Evolutionary conservation across 2,329 filamentous ascomycete species (phyloP), one percentile per base, ranked within the genome.

Genomic region (Paraconiothyrium brasiliense): DNA sequence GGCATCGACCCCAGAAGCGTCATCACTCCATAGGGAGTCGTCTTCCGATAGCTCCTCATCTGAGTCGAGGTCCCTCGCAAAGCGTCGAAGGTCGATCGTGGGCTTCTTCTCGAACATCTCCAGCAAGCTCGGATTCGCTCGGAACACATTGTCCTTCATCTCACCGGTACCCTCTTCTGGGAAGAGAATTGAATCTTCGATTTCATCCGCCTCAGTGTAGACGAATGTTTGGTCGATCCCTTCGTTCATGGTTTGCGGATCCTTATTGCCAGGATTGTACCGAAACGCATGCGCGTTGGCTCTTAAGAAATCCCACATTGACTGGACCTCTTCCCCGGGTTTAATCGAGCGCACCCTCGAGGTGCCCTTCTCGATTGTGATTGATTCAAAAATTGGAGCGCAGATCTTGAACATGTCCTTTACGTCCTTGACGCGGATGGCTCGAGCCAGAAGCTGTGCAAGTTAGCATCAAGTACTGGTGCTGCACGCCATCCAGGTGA

Each of bases 161-260:
- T 69, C 57, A 4, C 68, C 65, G 10, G 46, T 58, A 1, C 52
- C 51, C 57, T 81, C 77, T 46, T 79, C 73, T 0, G 80, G 79
- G 58, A 82, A 82, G 4, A 83, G 68, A 7, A 82, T 68, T 4
- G 69, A 69, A 51, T 82, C 80, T 66, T 82, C 80, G 10, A 80
- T 59, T 35, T 71, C 74, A 63, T 83, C 79, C 1, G 78, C 76
- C 51, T 81, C 76, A 9, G 72, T 79, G 60, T 82, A 82, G 24
- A 57, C 56, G 54, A 65, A 69, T 27, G 60, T 65, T 6, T 58
- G 52, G 4, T 76, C 69, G 57, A 78, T 62, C 13, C 70, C 62
- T 20, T 67, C 67, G 22, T 67, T 63, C 32, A 22, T 7, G 8
- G 64, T 54, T 13, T 64, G 57, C 57, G 63, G 63, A n/a, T 54